A percentile compares a stretch with the other conserved stretches of the same genome.
These are phyloP conservation scores for Colletotrichum sp. DNA, from an alignment of 2,329 filamentous ascomycete species.

Conservation along the genomic window DNA sequence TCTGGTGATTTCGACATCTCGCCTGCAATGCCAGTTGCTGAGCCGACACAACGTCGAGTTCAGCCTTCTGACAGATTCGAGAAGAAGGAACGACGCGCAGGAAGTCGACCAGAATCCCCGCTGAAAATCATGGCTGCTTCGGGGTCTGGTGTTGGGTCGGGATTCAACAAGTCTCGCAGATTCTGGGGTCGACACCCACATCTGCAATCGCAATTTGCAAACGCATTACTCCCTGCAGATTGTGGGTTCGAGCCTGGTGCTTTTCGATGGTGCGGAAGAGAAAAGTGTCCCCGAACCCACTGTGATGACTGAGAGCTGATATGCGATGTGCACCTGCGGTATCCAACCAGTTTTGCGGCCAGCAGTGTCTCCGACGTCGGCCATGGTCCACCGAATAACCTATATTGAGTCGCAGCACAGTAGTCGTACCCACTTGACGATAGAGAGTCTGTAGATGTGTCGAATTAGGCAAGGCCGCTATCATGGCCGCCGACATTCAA, in stretches of 20 bases:
- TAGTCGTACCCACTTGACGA: background rate
- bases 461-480: background rate
- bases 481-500: background rate
- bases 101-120: background rate
- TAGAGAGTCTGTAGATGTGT: background rate
- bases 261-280: background rate
- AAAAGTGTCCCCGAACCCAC: background rate
- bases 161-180: constrained; percentile 14
- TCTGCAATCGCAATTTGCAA: constrained; percentile 13
- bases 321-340: background rate
- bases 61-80: background rate
- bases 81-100: background rate
- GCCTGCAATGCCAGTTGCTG: background rate
- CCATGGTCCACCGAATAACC: constrained; percentile 16
- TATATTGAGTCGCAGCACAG: background rate
- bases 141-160: constrained; percentile 4
- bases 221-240: background rate
- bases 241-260: background rate
- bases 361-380: constrained; percentile 8
- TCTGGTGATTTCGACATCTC: background rate
- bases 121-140: constrained; percentile 3
- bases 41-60: background rate
- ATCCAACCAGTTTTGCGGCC: background rate
- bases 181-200: constrained; percentile 7
- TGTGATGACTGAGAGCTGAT: background rate